These are phyloP conservation scores for Symbiodinium pilosum DNA, from an alignment of 73 alveolate species.

Conservation along the genomic window DNA sequence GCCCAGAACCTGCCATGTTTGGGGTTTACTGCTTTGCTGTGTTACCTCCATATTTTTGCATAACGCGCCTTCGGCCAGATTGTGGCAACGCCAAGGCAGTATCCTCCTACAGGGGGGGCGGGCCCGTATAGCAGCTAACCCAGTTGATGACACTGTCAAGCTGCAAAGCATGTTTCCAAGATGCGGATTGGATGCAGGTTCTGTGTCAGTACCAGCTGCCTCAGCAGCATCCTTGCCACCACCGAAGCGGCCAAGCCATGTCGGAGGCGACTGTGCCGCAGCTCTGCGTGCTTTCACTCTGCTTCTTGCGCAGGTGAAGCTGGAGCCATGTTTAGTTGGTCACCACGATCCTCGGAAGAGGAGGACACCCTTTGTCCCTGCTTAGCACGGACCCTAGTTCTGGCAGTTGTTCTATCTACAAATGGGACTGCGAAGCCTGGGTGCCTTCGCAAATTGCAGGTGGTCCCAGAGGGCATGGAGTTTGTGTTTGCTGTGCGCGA, in stretches of 20 bases:
- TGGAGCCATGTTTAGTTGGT: constrained; percentile 87
- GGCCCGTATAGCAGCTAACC: neutral
- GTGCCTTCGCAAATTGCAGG: neutral
- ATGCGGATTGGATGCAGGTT: constrained; percentile 27
- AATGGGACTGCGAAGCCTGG: neutral
- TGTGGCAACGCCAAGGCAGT: neutral
- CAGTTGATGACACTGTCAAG: too few relatives aligned
- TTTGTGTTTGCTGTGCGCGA: constrained; percentile 83
- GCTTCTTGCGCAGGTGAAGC: constrained; percentile 37
- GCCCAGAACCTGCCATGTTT: too few relatives aligned
- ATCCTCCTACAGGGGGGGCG: neutral
- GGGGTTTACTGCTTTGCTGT: too few relatives aligned
- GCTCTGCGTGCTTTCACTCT: too few relatives aligned
- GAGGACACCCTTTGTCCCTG: constrained; percentile 84
- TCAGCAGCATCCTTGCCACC: constrained; percentile 67
- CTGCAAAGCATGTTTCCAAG: too few relatives aligned
- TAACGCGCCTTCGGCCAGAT: too few relatives aligned
- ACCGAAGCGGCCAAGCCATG: constrained; percentile 42
- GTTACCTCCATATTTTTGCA: too few relatives aligned
- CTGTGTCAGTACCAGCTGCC: constrained; percentile 63
- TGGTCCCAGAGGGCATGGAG: constrained; percentile 86
- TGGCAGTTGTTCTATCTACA: too few relatives aligned
- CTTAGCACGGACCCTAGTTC: constrained; percentile 36
- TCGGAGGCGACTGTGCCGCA: constrained; percentile 29
- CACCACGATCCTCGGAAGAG: constrained; percentile 59